Evolutionary conservation across 495 filamentous ascomycete genomes (phyloP).

Genomic region (Saxophila tyrrhenica): DNA sequence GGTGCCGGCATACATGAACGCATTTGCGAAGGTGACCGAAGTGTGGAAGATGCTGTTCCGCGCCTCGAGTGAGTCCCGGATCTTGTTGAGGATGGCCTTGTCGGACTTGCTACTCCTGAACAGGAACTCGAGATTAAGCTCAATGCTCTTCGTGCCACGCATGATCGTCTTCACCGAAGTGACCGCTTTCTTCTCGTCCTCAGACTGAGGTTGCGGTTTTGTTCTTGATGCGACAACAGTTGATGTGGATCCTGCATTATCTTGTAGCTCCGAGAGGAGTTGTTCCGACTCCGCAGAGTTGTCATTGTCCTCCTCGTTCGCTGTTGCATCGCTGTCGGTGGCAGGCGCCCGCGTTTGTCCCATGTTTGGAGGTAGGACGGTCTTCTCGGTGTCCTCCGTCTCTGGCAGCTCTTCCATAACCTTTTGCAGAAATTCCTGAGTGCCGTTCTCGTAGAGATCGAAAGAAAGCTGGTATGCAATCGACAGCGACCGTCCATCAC

Average conservation of each 20-base stretch:
- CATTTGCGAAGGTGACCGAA: conserved; percentile 91
- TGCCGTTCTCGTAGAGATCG: conserved; percentile 94
- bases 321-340: background rate
- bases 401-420: conserved; percentile 69
- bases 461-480: conserved; percentile 97
- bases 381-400: conserved; percentile 35
- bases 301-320: conserved; percentile 39
- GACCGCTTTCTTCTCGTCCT: conserved; percentile 48
- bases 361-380: conserved; percentile 31
- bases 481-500: conserved; percentile 62
- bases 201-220: conserved; percentile 22
- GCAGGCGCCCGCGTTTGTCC: conserved; percentile 19
- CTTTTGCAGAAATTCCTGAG: conserved; percentile 89
- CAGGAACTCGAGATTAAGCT: conserved; percentile 89
- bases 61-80: conserved; percentile 87
- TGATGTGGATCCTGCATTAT: conserved; percentile 17
- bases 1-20: conserved; percentile 99
- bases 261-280: conserved; percentile 25
- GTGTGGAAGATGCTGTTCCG: conserved; percentile 98
- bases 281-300: conserved; percentile 31
- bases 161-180: conserved; percentile 76
- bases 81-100: conserved; percentile 83
- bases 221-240: conserved; percentile 27
- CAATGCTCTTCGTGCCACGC: conserved; percentile 80
- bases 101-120: conserved; percentile 87